Percentiles rank a stretch among this genome's conserved stretches.
These are phyloP conservation scores for Plasmodium chabaudi DNA, from an alignment of 169 alveolate genomes.

Conservation along the genomic window DNA sequence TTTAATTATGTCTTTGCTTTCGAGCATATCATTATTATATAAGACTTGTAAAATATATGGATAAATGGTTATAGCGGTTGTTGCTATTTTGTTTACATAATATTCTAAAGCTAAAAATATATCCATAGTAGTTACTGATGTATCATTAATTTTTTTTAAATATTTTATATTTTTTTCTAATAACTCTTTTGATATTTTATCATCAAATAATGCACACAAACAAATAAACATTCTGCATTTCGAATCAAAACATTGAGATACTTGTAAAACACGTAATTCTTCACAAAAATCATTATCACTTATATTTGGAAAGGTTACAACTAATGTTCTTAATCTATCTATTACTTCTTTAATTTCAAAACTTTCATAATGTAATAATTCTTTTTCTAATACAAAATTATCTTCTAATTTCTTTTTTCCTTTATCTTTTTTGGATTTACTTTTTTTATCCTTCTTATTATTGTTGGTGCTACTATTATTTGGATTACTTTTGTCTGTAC, in stretches of 20 bases:
- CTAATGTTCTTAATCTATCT: constrained; percentile 83
- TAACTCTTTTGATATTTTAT: constrained; percentile 73
- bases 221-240: constrained; percentile 86
- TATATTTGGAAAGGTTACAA: constrained; percentile 77
- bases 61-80: constrained; percentile 81
- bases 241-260: constrained; percentile 92
- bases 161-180: constrained; percentile 82
- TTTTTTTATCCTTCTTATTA: constrained; percentile 49
- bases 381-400: constrained; percentile 76
- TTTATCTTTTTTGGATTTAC: constrained; percentile 15
- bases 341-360: constrained; percentile 87
- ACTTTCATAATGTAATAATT: constrained; percentile 83
- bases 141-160: constrained; percentile 82
- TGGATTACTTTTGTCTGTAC: constrained; percentile 56
- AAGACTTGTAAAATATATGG: constrained; percentile 88
- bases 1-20: constrained; percentile 84
- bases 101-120: constrained; percentile 86
- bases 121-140: constrained; percentile 84
- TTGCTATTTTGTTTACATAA: constrained; percentile 83
- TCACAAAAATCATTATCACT: constrained; percentile 86
- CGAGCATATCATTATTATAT: constrained; percentile 86
- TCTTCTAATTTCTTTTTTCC: constrained; percentile 64
- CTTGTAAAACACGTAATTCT: constrained; percentile 92
- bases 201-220: constrained; percentile 82
- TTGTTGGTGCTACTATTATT: constrained; percentile 41